Conservation (phyloP, 176 grass and related monocot species). For the Phoenix dactylifera region DNA sequence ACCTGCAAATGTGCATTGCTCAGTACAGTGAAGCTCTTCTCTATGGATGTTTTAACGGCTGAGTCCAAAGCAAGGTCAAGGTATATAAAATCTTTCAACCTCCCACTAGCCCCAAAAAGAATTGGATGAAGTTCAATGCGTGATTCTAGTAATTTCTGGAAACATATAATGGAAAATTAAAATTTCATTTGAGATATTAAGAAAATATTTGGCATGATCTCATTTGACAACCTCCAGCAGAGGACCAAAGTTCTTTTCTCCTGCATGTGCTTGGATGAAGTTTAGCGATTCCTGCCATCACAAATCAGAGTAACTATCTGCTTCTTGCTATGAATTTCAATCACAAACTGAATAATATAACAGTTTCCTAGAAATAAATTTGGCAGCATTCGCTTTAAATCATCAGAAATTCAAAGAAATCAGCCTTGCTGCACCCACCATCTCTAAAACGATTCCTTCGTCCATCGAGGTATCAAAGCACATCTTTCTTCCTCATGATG, state of each 20-base stretch:
- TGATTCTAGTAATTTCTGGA: constrained; percentile 14
- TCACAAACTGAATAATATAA: no score
- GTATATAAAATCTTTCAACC: constrained; percentile 19
- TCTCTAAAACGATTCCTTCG: no score
- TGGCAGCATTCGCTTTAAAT: no score
- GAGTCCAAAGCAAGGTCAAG: constrained; percentile 12
- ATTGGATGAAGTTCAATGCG: constrained; percentile 7
- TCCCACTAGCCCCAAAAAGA: not conserved
- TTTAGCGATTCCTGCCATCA: not conserved
- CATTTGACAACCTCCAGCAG: constrained; percentile 5
- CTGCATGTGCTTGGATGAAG: constrained; percentile 7
- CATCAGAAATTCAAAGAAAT: no score
- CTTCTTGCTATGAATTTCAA: no score
- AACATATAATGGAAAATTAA: not conserved
- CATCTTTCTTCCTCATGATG: no score
- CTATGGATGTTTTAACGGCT: constrained; percentile 7
- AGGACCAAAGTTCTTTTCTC: constrained; percentile 5
- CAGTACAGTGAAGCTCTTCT: constrained; percentile 8
- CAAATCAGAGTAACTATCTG: not conserved
- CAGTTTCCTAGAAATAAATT: no score
- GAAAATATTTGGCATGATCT: not conserved
- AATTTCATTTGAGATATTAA: not conserved
- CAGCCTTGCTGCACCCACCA: no score
- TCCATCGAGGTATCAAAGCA: no score
- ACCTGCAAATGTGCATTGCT: constrained; percentile 7